Percentiles rank a stretch among this genome's conserved stretches.
These are phyloP conservation scores for Camellia granthamiana DNA, from an alignment of 148 eudicot genomes.

Conservation along the genomic window DNA sequence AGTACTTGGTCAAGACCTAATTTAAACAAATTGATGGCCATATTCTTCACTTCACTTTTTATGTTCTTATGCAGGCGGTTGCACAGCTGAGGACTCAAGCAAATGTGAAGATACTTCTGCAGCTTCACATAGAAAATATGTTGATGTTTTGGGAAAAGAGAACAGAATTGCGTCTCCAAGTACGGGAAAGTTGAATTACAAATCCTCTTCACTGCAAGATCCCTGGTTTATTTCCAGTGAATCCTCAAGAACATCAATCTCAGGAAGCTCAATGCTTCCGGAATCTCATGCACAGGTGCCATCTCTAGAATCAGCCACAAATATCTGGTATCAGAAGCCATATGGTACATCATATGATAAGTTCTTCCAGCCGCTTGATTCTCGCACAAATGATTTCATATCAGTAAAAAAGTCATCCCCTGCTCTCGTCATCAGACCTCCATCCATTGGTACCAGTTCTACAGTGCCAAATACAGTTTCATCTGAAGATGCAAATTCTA, in stretches of 20 bases:
- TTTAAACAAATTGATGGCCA: constrained; percentile 2
- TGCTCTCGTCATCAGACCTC: constrained; percentile 39
- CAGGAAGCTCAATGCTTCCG: constrained; percentile 21
- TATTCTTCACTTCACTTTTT: constrained; percentile 9
- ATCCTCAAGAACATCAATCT: constrained; percentile 23
- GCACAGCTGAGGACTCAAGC: constrained; percentile 22
- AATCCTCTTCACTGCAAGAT: constrained; percentile 31
- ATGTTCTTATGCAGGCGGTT: constrained; percentile 26
- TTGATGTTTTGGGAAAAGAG: constrained; percentile 41
- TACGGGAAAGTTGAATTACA: constrained; percentile 27
- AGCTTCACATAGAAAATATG: constrained; percentile 20
- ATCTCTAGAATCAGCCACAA: constrained; percentile 30
- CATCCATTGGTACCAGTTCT: constrained; percentile 24
- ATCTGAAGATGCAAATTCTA: constrained; percentile 21
- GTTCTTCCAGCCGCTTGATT: constrained; percentile 32
- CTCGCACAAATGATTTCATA: constrained; percentile 33
- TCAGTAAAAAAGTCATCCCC: constrained; percentile 43
- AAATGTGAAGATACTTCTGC: constrained; percentile 23
- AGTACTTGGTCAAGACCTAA: background rate
- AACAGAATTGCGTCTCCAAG: constrained; percentile 26
- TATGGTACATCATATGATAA: constrained; percentile 31
- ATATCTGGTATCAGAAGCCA: constrained; percentile 28
- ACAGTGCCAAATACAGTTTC: constrained; percentile 22
- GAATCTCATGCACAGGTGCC: constrained; percentile 39
- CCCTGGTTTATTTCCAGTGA: constrained; percentile 23